Base-by-base conservation (phyloP, 371 early-diverging fungal species). In the Rhizopus delemar region DNA sequence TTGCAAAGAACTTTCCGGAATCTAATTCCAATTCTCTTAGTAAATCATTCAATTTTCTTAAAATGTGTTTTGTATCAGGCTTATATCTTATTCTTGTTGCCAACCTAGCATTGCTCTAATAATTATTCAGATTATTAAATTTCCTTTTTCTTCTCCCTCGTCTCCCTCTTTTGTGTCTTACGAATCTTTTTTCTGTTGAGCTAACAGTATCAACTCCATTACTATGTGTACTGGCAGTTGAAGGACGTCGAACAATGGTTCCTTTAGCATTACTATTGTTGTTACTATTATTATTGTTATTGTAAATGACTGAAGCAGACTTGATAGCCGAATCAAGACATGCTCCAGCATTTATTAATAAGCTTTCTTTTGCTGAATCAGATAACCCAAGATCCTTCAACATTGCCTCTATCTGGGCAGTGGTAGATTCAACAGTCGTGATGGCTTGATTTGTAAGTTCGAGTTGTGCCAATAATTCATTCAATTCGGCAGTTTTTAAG, bases 401-500 rank as follows among this genome's bases (percentile, higher is more conserved):
- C 77, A 77, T 73, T 41, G 56, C 53, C 55, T 80, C 80, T 22
- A 80, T 77, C 29, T 77, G 70, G 9, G 66, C 65, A 6, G 80
- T 77, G 5, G 77, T 75, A 11, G 68, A 55, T 53, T 80, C 80
- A 3, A 80, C 80, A 11, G 67, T 68, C 12, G 60, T 63, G 38
- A 80, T 73, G 22, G 73, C 80, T 58, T 80, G 77, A 39, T 77
- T 73, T 0, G 80, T 75, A 13, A 80, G 28, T 31, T 80, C 77
- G 11, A 80, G 60, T 52, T 80, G 80, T 11, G 77, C 77, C 11
- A 80, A 39, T 3, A 80, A 57, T 53, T 80, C 80, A 48, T 80
- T 77, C 4, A 80, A 58, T 62, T 80, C 80, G 9, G 77, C 77
- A 16, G 80, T 77, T 50, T 80, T 80, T n/a, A 80, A 51, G 1